Evolutionary conservation across 2,329 filamentous ascomycete species (phyloP).

Genomic region (Fusarium oligoseptatum): DNA sequence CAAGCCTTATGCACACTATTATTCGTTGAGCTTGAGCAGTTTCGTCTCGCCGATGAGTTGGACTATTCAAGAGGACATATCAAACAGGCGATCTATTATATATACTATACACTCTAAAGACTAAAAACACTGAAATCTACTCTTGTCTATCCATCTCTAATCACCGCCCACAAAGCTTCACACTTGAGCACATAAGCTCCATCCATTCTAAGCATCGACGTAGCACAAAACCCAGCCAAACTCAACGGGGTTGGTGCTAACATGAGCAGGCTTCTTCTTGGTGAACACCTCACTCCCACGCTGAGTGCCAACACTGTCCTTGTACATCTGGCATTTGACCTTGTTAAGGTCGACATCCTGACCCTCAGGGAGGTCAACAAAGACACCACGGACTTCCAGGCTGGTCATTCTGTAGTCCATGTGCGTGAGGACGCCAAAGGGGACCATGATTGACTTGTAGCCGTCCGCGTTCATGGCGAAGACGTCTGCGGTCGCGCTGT

Average conservation of each 20-base stretch:
- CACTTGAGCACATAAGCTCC: too few species aligned
- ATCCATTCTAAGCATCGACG: slow-evolving; percentile 1
- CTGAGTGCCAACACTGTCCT: slow-evolving; percentile 24
- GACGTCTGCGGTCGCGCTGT: neutral
- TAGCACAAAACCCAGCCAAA: slow-evolving; percentile 38
- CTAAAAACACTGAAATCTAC: too few species aligned
- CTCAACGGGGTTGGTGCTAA: slow-evolving; percentile 32
- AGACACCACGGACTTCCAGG: slow-evolving; percentile 8
- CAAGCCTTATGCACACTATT: too few species aligned
- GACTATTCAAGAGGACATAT: too few species aligned
- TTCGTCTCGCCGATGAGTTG: too few species aligned
- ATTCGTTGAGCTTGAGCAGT: too few species aligned
- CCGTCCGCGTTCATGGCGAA: slow-evolving; percentile 14
- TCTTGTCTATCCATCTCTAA: too few species aligned
- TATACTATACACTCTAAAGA: too few species aligned
- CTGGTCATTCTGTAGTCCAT: slow-evolving; percentile 19
- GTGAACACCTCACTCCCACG: slow-evolving; percentile 23
- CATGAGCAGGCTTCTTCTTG: neutral
- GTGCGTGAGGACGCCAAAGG: slow-evolving; percentile 24
- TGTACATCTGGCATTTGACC: slow-evolving; percentile 34
- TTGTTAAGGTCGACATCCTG: neutral
- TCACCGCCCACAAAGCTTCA: too few species aligned
- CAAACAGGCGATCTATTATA: too few species aligned
- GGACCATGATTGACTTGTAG: slow-evolving; percentile 12
- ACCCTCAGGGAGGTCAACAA: neutral